Conservation (phyloP, 306 rosid genomes). For the Lathyrus aphaca region DNA sequence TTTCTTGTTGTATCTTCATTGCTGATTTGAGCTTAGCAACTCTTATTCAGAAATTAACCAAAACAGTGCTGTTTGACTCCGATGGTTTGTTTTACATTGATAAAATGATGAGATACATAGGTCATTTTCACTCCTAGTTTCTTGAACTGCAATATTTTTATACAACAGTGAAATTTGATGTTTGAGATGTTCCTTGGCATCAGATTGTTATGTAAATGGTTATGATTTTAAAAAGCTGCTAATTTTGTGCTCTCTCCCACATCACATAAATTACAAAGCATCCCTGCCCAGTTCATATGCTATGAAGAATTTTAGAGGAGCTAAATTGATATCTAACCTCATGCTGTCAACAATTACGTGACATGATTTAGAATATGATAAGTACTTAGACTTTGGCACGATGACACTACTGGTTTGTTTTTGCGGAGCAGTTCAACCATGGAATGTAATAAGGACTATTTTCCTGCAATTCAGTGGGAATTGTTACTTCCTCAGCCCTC, state of each 20-base stretch:
- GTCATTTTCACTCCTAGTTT: constrained; percentile 14
- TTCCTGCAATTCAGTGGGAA: constrained; percentile 18
- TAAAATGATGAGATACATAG: constrained; percentile 1
- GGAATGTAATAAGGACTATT: not conserved
- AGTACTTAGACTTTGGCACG: constrained; percentile 16
- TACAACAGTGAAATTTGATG: not conserved
- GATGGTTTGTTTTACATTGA: constrained; percentile 7
- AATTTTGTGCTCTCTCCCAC: constrained; percentile 17
- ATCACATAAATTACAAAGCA: constrained; percentile 18
- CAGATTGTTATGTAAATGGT: constrained; percentile 23
- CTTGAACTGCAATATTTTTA: constrained; percentile 7
- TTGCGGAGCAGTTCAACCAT: not conserved
- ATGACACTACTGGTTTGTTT: constrained; percentile 19
- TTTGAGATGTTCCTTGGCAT: constrained; percentile 18
- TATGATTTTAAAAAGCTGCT: constrained; percentile 12
- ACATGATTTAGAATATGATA: constrained; percentile 10
- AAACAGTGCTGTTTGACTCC: constrained; percentile 6
- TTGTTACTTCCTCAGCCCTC: constrained; percentile 7
- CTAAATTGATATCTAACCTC: constrained; percentile 16
- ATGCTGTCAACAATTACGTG: constrained; percentile 8
- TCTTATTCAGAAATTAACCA: constrained; percentile 28
- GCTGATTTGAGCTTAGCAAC: constrained; percentile 16
- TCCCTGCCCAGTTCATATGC: constrained; percentile 8
- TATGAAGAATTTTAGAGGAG: constrained; percentile 21
- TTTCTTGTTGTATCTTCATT: constrained; percentile 32